A percentile compares a stretch with the other conserved stretches of the same genome.
phyloP scores from a whole-genome alignment of 2,329 filamentous ascomycete genomes.

The Zasmidium citrigriseum region DNA sequence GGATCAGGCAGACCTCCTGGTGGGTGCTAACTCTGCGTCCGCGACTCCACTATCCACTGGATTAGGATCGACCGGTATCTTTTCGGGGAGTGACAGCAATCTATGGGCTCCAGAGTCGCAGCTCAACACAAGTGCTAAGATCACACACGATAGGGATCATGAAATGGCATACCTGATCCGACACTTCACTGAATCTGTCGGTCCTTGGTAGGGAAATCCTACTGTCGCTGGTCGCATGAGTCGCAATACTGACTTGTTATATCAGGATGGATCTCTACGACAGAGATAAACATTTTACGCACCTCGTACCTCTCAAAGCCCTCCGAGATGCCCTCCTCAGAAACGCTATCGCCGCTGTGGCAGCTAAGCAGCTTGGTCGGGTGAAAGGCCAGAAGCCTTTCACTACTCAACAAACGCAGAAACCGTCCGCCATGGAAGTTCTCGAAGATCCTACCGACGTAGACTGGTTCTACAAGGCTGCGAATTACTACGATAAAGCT shows the following conservation, averaged over 20 bases:
- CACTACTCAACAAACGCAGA: slow-evolving; percentile 49
- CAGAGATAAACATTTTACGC: slow-evolving; percentile 60
- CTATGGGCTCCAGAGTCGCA: slow-evolving; percentile 34
- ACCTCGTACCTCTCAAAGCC: slow-evolving; percentile 60
- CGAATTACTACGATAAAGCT: slow-evolving; percentile 59
- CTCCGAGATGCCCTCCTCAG: slow-evolving; percentile 51
- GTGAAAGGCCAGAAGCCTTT: slow-evolving; percentile 55
- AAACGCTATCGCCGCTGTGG: slow-evolving; percentile 61
- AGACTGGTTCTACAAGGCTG: slow-evolving; percentile 62
- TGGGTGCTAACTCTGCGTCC: slow-evolving; percentile 19
- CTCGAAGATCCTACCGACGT: slow-evolving; percentile 51
- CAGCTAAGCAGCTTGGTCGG: slow-evolving; percentile 61
- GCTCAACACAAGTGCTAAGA: slow-evolving; percentile 33
- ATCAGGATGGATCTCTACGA: slow-evolving; percentile 56
- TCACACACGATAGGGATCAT: slow-evolving; percentile 47
- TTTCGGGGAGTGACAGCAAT: slow-evolving; percentile 23
- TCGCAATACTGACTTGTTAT: neutral
- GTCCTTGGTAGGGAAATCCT: slow-evolving; percentile 56
- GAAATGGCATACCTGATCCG: slow-evolving; percentile 62
- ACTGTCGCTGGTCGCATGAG: too few relatives aligned
- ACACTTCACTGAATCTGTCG: slow-evolving; percentile 61
- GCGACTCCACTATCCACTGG: slow-evolving; percentile 24
- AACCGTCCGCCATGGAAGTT: slow-evolving; percentile 54
- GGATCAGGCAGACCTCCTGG: slow-evolving; percentile 27
- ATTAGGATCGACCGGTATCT: slow-evolving; percentile 20